These are phyloP conservation scores for Aegilops tauschii DNA, from an alignment of 176 grass and related monocot species.

Conservation along the genomic window DNA sequence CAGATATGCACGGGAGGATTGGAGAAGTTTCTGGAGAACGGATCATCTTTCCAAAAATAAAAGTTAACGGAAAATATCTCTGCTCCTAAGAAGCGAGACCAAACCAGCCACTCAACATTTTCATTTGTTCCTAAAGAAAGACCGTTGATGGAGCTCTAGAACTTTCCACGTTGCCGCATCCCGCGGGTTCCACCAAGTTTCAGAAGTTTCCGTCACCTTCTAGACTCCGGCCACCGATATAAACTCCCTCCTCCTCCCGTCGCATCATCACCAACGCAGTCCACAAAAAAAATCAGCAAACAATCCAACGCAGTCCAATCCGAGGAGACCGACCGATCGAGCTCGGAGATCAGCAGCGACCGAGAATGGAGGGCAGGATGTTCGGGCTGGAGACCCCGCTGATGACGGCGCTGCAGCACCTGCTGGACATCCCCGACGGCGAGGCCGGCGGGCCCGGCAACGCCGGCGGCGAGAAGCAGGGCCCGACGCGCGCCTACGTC, in stretches of 20 bases:
- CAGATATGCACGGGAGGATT: too few species aligned
- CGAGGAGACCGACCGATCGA: not conserved
- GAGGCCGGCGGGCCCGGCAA: not conserved
- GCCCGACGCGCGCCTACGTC: slow-evolving; percentile 58
- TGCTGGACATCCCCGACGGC: slow-evolving; percentile 56
- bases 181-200: not conserved
- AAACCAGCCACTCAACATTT: too few species aligned
- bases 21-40: too few species aligned
- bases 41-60: too few species aligned
- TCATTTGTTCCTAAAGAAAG: too few species aligned
- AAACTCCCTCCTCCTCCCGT: not conserved
- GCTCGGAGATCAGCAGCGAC: not conserved
- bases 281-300: not conserved
- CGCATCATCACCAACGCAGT: too few species aligned
- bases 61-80: not conserved
- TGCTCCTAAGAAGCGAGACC: not conserved
- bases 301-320: not conserved
- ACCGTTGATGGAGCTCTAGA: not conserved
- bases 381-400: slow-evolving; percentile 62
- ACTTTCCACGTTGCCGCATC: not conserved
- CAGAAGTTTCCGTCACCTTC: slow-evolving; percentile 53
- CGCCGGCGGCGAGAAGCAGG: slow-evolving; percentile 26
- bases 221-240: slow-evolving; percentile 14
- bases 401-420: slow-evolving; percentile 56
- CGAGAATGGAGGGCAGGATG: slow-evolving; percentile 47